Evolutionary conservation across 345 rosid species (phyloP).

Genomic region (Eucalyptus erythrocorys): DNA sequence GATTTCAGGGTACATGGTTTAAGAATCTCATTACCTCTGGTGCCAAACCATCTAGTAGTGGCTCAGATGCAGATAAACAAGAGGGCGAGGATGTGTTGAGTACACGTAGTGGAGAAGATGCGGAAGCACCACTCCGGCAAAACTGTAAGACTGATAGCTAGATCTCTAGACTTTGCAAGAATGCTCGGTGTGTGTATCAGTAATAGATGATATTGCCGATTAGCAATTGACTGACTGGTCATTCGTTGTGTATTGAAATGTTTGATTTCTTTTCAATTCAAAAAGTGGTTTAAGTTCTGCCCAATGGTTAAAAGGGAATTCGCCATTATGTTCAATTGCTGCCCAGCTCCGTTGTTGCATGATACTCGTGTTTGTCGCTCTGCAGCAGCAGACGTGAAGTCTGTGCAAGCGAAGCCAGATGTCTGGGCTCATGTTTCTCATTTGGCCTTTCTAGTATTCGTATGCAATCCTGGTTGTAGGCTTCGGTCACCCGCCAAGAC

Average conservation of each 20-base stretch:
- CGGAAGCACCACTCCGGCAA: not conserved
- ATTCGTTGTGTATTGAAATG: slow-evolving; percentile 16
- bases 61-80: slow-evolving; percentile 13
- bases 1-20: slow-evolving; percentile 72
- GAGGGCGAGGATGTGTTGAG: slow-evolving; percentile 18
- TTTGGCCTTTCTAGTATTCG: not conserved
- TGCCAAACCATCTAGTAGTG: slow-evolving; percentile 50
- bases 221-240: not conserved
- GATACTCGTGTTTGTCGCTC: not conserved
- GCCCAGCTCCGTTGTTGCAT: not conserved
- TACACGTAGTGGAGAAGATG: slow-evolving; percentile 6
- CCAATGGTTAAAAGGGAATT: not conserved
- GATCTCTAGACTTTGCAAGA: not conserved
- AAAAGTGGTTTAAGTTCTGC: not conserved
- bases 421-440: not conserved
- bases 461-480: not conserved
- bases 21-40: slow-evolving; percentile 55
- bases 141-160: not conserved
- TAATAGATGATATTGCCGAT: not conserved
- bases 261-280: not conserved
- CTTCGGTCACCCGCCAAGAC: not conserved
- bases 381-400: too few species aligned
- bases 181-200: not conserved
- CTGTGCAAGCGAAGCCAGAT: not conserved
- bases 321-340: not conserved